Evolutionary conservation across 2,329 filamentous ascomycete species (phyloP).

Genomic region (Cryphonectria japonica): DNA sequence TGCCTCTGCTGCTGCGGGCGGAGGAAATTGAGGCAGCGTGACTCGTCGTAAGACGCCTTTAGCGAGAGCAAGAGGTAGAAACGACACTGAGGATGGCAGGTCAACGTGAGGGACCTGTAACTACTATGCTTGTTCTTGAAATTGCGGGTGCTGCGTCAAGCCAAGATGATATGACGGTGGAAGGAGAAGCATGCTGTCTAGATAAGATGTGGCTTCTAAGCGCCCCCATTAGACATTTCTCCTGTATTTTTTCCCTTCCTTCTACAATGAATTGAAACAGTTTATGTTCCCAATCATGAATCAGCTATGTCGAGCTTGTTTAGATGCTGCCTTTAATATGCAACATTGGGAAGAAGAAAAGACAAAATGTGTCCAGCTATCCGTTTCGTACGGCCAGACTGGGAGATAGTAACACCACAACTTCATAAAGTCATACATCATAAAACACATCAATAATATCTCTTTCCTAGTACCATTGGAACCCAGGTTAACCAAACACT

Average conservation of each 20-base stretch:
- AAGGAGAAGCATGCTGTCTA: neutral
- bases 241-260: neutral
- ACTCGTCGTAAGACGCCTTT: neutral
- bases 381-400: neutral
- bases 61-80: neutral
- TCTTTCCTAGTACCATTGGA: neutral
- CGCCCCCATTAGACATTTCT: neutral
- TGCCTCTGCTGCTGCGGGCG: neutral
- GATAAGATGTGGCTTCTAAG: neutral
- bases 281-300: neutral
- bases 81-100: neutral
- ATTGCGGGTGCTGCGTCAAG: too few relatives aligned
- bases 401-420: neutral
- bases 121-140: neutral
- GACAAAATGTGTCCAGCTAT: neutral
- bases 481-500: neutral
- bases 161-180: too few relatives aligned
- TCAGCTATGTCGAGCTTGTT: neutral
- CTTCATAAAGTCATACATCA: neutral
- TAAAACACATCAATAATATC: neutral
- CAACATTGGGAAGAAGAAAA: neutral
- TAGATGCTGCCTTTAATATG: neutral
- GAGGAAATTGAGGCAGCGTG: neutral
- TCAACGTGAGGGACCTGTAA: neutral
- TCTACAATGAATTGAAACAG: neutral